These are phyloP conservation scores for Ophiostoma montium DNA, from an alignment of 2,329 filamentous ascomycete species.

Conservation along the genomic window DNA sequence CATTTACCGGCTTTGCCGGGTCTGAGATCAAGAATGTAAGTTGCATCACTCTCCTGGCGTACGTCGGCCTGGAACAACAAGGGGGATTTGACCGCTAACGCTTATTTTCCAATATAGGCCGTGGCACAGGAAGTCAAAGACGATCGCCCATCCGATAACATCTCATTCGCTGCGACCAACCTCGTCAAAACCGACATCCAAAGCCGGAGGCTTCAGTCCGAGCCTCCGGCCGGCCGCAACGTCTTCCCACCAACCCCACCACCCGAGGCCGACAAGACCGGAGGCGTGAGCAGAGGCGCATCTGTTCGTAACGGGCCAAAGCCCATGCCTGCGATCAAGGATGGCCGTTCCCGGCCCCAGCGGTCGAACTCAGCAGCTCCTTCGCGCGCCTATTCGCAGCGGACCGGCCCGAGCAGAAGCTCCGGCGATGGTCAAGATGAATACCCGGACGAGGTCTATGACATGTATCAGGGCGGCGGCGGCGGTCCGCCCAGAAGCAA, in stretches of 20 bases:
- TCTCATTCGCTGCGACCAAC: slow-evolving; percentile 86
- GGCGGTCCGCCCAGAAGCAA: slow-evolving; percentile 22
- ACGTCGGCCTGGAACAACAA: no score
- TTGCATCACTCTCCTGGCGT: no score
- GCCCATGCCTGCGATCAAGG: slow-evolving; percentile 42
- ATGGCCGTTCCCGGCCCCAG: slow-evolving; percentile 21
- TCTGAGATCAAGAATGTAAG: slow-evolving; percentile 62
- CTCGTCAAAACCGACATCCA: slow-evolving; percentile 75
- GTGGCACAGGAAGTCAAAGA: slow-evolving; percentile 48
- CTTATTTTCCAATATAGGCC: slow-evolving; percentile 23
- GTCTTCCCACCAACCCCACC: slow-evolving; percentile 97
- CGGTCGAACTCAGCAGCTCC: slow-evolving; percentile 32
- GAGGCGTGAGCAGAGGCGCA: slow-evolving; percentile 33
- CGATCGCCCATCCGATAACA: slow-evolving; percentile 66
- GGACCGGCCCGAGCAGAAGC: slow-evolving; percentile 20
- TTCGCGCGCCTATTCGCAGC: slow-evolving; percentile 28
- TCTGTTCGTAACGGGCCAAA: slow-evolving; percentile 50
- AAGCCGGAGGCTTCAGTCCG: slow-evolving; percentile 72
- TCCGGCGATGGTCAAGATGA: slow-evolving; percentile 44
- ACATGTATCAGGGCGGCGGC: slow-evolving; percentile 36
- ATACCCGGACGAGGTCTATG: slow-evolving; percentile 58
- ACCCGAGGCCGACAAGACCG: slow-evolving; percentile 64
- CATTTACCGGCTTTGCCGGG: slow-evolving; percentile 69
- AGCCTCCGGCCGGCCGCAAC: slow-evolving; percentile 63
- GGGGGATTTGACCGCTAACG: no score